Evolutionary conservation across 345 rosid genomes (phyloP).

Genomic region (Pelargonium nanum): DNA sequence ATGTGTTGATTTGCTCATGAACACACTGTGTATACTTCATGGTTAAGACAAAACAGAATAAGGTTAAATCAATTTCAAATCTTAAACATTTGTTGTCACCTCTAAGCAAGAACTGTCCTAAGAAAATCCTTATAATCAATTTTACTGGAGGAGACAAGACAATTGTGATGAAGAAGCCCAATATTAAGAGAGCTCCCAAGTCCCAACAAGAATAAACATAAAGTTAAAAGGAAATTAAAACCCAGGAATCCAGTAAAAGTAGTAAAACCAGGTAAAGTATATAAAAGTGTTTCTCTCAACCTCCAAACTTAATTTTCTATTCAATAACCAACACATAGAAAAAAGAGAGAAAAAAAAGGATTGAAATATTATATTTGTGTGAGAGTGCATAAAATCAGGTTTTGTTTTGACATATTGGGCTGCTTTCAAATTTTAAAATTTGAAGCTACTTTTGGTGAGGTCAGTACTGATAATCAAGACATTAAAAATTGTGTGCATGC

Average conservation of each 20-base stretch:
- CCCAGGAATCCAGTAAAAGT: slow-evolving; percentile 19
- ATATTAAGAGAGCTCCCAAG: too few relatives aligned
- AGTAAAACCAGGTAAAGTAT: slow-evolving; percentile 11
- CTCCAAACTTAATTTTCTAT: neutral
- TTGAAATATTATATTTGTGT: slow-evolving; percentile 5
- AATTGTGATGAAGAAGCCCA: too few relatives aligned
- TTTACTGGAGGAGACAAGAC: too few relatives aligned
- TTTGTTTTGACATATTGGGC: neutral
- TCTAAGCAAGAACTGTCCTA: too few relatives aligned
- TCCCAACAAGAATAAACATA: neutral
- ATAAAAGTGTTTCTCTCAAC: neutral
- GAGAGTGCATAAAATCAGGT: slow-evolving; percentile 3
- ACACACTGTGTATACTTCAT: too few relatives aligned
- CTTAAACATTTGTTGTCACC: too few relatives aligned
- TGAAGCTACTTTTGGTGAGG: neutral
- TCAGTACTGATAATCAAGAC: neutral
- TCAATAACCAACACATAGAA: neutral
- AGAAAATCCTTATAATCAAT: too few relatives aligned
- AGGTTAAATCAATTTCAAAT: too few relatives aligned
- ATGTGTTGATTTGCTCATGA: too few relatives aligned
- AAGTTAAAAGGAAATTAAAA: neutral
- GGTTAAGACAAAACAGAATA: too few relatives aligned
- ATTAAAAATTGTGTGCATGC: too few relatives aligned
- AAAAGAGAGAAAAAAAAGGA: neutral
- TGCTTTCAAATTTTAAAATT: neutral